Conservation (phyloP, 257 asterid genomes). For the Primulina tabacum region DNA sequence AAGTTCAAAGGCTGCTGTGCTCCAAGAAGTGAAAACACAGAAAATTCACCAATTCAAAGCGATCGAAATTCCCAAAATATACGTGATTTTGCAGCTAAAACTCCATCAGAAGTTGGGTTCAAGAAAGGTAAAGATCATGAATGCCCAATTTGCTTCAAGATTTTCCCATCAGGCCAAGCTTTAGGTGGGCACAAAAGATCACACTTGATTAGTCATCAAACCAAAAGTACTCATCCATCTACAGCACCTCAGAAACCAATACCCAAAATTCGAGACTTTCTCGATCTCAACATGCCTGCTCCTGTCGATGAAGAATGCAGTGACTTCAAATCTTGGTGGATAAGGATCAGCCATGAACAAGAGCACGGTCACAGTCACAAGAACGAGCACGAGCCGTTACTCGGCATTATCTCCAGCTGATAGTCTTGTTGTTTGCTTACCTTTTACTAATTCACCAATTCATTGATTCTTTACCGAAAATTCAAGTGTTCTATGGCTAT, state of each 20-base stretch:
- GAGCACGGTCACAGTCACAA: background rate
- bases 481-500: constrained; percentile 17
- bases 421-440: background rate
- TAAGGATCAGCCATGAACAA: constrained; percentile 29
- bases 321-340: constrained; percentile 66
- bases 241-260: constrained; percentile 22
- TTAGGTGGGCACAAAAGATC: constrained; percentile 93
- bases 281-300: constrained; percentile 93
- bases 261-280: constrained; percentile 51
- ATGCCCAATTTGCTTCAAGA: constrained; percentile 74
- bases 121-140: constrained; percentile 51
- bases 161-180: constrained; percentile 79
- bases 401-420: constrained; percentile 46
- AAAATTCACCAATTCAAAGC: constrained; percentile 28
- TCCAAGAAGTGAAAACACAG: constrained; percentile 46
- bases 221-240: constrained; percentile 28
- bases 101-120: constrained; percentile 14
- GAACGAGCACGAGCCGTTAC: constrained; percentile 41
- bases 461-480: constrained; percentile 37
- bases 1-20: constrained; percentile 65
- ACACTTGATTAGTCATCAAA: constrained; percentile 46
- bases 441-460: constrained; percentile 39
- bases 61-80: constrained; percentile 25
- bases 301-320: constrained; percentile 67
- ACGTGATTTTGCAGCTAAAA: constrained; percentile 15